Base-by-base conservation (phyloP, 2,329 filamentous ascomycete species). In the Hansfordia pulvinata region DNA sequence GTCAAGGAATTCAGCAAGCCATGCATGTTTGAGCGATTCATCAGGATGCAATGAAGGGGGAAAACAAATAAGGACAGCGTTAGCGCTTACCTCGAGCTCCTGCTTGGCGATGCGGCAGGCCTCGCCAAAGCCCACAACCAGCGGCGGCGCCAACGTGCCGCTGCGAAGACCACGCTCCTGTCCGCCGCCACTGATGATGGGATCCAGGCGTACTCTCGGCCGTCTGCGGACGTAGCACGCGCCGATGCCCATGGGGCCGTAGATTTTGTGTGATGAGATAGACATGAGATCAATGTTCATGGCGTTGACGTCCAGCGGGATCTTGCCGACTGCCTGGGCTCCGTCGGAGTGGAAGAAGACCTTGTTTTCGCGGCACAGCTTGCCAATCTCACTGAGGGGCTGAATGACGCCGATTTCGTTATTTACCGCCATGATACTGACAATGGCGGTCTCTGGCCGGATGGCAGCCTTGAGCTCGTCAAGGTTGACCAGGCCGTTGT, bases 401-500 rank as follows among this genome's bases (percentile, higher is more conserved):
- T 98, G 90, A 31, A 98, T 92, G n/a, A 98, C 90, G 46, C 90
- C 90, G 44, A 98, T 96, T 58, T 98, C 90, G 53, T 98, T 98
- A 64, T 98, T 98, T 45, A 98, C 90, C 1, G 90, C 76, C 90
- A 98, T 98, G 54, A 98, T 82, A 48, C 86, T 94, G 53, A 96
- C 86, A 17, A 98, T 60, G 22, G 74, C 76, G 10, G 90, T 98
- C 33, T 96, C 86, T 1, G 86, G 86, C 33, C 81, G 74, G 35
- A 98, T 92, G 14, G 88, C 84, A 13, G 76, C 80, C 56, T 92
- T 80, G 17, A 98, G 69, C 40, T 90, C 73, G 21, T 80, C 68
- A 62, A 98, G 69, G 39, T 78, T 70, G 43, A 98, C 64, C 38
- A 96, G 59, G n/a, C 90, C 90, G 39, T 83, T 88, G 44, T 58